phyloP scores from a whole-genome alignment of 352 stramenopile species.

The Nothophytophthora sp. region DNA sequence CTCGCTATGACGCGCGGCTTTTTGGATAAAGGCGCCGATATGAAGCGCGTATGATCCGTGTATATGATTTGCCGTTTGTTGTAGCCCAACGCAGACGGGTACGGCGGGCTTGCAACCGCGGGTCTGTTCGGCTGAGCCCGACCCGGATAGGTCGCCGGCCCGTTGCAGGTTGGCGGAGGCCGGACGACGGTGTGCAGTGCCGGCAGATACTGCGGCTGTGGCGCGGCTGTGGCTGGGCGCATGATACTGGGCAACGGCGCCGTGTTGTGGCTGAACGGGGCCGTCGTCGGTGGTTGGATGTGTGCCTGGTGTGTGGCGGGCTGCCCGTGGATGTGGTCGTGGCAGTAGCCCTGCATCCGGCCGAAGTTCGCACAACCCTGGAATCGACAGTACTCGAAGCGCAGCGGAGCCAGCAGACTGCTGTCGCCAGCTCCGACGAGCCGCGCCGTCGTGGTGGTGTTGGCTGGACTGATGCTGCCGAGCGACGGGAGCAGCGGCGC shows the following conservation, averaged over 20 bases:
- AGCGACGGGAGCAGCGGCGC: slow-evolving; percentile 39
- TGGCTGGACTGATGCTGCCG: slow-evolving; percentile 48
- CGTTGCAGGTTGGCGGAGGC: slow-evolving; percentile 3
- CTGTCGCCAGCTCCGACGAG: slow-evolving; percentile 15
- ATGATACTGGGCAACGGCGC: slow-evolving; percentile 22
- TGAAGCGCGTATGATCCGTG: slow-evolving; percentile 19
- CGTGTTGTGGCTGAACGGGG: slow-evolving; percentile 7
- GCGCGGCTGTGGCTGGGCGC: slow-evolving; percentile 13
- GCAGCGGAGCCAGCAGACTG: slow-evolving; percentile 40
- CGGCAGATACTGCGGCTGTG: slow-evolving; percentile 24
- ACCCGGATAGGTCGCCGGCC: slow-evolving; percentile 11
- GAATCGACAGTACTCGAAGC: slow-evolving; percentile 47
- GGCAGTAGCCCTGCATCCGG: slow-evolving; percentile 70
- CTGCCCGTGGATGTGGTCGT: slow-evolving; percentile 52
- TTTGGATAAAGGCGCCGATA: slow-evolving; percentile 19
- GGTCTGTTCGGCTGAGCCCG: slow-evolving; percentile 11
- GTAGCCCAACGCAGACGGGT: slow-evolving; percentile 13
- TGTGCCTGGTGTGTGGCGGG: slow-evolving; percentile 18
- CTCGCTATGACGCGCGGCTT: slow-evolving; percentile 26
- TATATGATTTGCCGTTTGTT: slow-evolving; percentile 21
- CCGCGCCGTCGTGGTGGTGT: slow-evolving; percentile 27
- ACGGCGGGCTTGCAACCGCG: slow-evolving; percentile 21
- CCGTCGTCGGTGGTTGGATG: slow-evolving; percentile 15
- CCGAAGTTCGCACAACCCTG: slow-evolving; percentile 61
- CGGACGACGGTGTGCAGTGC: slow-evolving; percentile 25